Percentiles rank a stretch among this genome's conserved stretches.
phyloP scores from a whole-genome alignment of 805 yeast species.

The Saturnispora sekii region DNA sequence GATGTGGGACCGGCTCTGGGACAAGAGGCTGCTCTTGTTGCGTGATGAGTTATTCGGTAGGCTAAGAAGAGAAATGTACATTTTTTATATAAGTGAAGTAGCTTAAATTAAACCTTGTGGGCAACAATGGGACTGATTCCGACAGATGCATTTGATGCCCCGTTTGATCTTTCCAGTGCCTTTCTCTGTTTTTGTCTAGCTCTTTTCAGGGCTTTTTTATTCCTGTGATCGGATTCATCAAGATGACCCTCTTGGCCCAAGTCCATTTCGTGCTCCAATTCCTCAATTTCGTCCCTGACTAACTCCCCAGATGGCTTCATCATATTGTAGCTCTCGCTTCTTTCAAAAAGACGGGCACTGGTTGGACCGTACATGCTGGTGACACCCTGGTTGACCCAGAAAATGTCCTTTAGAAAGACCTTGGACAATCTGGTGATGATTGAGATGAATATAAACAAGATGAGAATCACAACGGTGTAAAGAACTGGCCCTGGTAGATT shows the following conservation, averaged over 20 bases:
- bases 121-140: background rate
- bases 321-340: constrained; percentile 12
- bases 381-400: constrained; percentile 19
- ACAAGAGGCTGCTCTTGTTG: no score
- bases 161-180: background rate
- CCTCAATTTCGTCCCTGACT: constrained; percentile 18
- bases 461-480: background rate
- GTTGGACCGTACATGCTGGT: constrained; percentile 18
- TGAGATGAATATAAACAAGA: constrained; percentile 9
- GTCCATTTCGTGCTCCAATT: constrained; percentile 5
- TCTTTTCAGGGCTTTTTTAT: constrained; percentile 1
- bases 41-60: no score
- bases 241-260: background rate
- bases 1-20: no score
- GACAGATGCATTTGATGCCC: background rate
- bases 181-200: constrained; percentile 2
- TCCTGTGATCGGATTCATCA: no score
- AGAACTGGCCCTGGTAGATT: constrained; percentile 5
- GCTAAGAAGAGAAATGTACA: no score
- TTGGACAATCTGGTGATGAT: constrained; percentile 11
- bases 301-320: constrained; percentile 11
- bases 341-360: constrained; percentile 10
- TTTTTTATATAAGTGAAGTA: no score
- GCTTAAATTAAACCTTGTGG: background rate
- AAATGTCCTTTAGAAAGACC: constrained; percentile 18